These are phyloP conservation scores for Vitis hybrid DNA, from an alignment of 177 flowering plant genomes.

Conservation along the genomic window DNA sequence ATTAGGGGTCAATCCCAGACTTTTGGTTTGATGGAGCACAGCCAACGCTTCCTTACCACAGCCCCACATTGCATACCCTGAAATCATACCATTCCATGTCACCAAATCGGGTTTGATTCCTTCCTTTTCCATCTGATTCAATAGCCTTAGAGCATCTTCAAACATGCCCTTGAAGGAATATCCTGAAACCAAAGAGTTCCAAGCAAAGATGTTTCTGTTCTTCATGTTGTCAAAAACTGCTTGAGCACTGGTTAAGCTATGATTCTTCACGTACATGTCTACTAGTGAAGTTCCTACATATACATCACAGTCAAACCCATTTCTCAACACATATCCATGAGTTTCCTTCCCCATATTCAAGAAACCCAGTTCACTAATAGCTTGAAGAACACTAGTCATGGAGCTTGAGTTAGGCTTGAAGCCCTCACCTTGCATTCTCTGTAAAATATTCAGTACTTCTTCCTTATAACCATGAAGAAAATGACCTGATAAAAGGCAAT, in stretches of 20 bases:
- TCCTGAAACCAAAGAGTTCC: constrained; percentile 65
- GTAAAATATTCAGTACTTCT: constrained; percentile 38
- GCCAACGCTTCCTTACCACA: constrained; percentile 43
- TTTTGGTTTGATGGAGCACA: constrained; percentile 40
- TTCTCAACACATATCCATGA: constrained; percentile 54
- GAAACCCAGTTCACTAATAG: constrained; percentile 37
- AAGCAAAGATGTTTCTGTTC: constrained; percentile 47
- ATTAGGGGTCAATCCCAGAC: constrained; percentile 43
- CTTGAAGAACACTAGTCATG: constrained; percentile 55
- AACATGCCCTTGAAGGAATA: constrained; percentile 52
- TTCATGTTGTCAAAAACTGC: constrained; percentile 41
- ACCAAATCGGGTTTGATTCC: constrained; percentile 57
- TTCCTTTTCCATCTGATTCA: constrained; percentile 47
- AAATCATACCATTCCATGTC: constrained; percentile 62
- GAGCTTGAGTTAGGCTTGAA: constrained; percentile 53
- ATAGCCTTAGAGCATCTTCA: constrained; percentile 38
- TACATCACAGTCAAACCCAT: constrained; percentile 47
- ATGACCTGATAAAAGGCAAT: constrained; percentile 62
- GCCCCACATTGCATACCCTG: constrained; percentile 54
- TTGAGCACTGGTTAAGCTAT: constrained; percentile 35
- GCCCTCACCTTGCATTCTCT: constrained; percentile 41
- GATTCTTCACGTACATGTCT: constrained; percentile 68
- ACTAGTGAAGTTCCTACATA: constrained; percentile 58
- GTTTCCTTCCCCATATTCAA: constrained; percentile 48
- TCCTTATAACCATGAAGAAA: constrained; percentile 36